These are phyloP conservation scores for Crithidia sp. DNA, from an alignment of 208 protist genomes.

Conservation along the genomic window DNA sequence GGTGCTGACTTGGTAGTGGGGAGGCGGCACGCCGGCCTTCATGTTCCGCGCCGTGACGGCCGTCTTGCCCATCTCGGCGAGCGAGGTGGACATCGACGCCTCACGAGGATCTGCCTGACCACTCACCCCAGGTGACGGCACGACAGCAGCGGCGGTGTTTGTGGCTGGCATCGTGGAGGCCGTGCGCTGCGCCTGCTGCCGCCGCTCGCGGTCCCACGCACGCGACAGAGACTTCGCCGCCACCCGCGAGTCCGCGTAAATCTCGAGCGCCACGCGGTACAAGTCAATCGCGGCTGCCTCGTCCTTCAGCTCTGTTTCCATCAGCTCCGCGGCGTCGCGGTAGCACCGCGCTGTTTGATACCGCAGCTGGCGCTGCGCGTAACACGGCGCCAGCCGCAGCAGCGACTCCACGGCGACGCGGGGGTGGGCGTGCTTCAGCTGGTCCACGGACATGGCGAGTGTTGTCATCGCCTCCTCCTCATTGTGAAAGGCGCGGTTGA, in stretches of 20 bases:
- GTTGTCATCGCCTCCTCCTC: conserved; percentile 58
- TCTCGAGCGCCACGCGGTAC: conserved; percentile 57
- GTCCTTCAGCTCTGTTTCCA: conserved; percentile 51
- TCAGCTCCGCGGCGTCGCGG: conserved; percentile 60
- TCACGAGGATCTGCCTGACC: neutral
- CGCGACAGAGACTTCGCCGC: conserved; percentile 12
- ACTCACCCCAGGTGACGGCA: too few species aligned
- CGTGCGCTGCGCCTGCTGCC: neutral
- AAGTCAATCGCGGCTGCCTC: conserved; percentile 47
- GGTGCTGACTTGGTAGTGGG: conserved; percentile 25
- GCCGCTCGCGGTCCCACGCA: conserved; percentile 12
- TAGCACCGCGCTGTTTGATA: conserved; percentile 77
- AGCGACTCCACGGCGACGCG: conserved; percentile 59
- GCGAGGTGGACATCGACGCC: neutral
- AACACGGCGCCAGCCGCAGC: conserved; percentile 44
- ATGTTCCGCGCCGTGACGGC: neutral
- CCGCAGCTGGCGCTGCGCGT: conserved; percentile 37
- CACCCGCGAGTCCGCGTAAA: conserved; percentile 39
- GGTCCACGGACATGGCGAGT: conserved; percentile 57
- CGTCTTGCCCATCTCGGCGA: neutral
- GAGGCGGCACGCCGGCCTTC: conserved; percentile 6
- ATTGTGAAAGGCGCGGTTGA: conserved; percentile 65
- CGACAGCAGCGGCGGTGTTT: neutral
- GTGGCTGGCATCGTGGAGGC: neutral
- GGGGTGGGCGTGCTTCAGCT: conserved; percentile 60